phyloP scores from a whole-genome alignment of 1,284 basidiomycete genomes.

The Trichosporon sp. region DNA sequence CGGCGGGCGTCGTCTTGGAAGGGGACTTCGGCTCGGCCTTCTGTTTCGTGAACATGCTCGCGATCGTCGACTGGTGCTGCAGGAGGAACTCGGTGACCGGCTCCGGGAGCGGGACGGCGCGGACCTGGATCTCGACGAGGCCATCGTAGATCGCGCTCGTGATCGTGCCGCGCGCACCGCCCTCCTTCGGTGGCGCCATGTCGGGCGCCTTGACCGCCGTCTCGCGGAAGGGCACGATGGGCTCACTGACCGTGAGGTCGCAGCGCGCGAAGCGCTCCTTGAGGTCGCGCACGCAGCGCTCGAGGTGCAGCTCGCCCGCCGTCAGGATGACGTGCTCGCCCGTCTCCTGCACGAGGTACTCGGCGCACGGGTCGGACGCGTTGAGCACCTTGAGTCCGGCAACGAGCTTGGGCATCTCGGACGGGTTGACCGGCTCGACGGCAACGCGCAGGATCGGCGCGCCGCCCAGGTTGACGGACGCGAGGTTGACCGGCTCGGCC shows the following conservation, averaged over 20 bases:
- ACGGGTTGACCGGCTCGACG: constrained; percentile 80
- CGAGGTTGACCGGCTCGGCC: constrained; percentile 70
- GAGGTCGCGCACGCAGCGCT: constrained; percentile 94
- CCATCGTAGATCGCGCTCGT: constrained; percentile 65
- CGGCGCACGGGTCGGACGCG: constrained; percentile 95
- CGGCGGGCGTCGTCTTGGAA: neutral
- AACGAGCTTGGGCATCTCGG: constrained; percentile 89
- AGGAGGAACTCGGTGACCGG: constrained; percentile 68
- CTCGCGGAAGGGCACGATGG: constrained; percentile 96
- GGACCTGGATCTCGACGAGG: constrained; percentile 75
- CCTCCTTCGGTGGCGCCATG: constrained; percentile 79
- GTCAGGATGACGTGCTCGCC: constrained; percentile 97
- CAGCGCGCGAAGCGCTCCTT: constrained; percentile 90
- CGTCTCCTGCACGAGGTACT: constrained; percentile 93
- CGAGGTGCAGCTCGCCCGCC: constrained; percentile 93
- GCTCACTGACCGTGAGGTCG: constrained; percentile 87
- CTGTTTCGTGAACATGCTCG: constrained; percentile 26
- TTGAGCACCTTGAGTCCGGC: constrained; percentile 82
- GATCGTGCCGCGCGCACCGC: constrained; percentile 73
- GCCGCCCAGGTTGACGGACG: constrained; percentile 65
- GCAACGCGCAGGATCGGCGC: constrained; percentile 94
- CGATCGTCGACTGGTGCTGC: constrained; percentile 56
- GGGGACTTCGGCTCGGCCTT: constrained; percentile 32
- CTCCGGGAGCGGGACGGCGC: constrained; percentile 73
- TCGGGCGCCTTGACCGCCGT: constrained; percentile 80